Evolutionary conservation across 306 rosid species (phyloP), one percentile per base, ranked within the genome.

Genomic region (Rosa multiflora): DNA sequence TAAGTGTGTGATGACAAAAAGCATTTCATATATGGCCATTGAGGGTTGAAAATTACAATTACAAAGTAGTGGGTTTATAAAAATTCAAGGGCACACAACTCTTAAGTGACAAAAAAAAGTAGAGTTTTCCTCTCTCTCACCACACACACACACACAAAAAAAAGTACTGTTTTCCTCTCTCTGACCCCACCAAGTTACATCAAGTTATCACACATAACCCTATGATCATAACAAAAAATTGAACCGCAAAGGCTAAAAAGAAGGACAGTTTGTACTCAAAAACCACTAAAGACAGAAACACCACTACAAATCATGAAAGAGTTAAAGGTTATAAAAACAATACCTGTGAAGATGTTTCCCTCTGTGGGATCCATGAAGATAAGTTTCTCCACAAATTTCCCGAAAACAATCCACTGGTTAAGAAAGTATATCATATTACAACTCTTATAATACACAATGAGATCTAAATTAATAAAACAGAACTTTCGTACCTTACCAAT

Each of bases 371-470:
- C 90, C 90, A 85, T 26, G 98, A 85, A 67, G 96, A 88, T 72
- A 91, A 85, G 88, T 91, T 92, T 87, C 97, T 86, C 99, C 96
- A 93, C 70, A 88, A 66, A 83, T 88, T 90, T 79, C 93, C 94
- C 69, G 97, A 82, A 77, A 89, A 82, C 62, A 91, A 39, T 82
- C 97, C 93, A 76, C 99, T 95, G 93, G 23, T 58, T n/a, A 84
- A 78, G 70, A 78, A 83, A 67, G 72, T 77, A 80, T 63, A 73
- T 40, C 44, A 69, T 77, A 76, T 78, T 69, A 73, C 58, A 20
- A 55, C 49, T 79, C 76, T 74, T 71, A 66, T 20, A 75, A 12
- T 10, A 47, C 17, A 37, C 7, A 72, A 2, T 2, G 37, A 32
- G 37, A 32, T 32, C 37, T 32, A 32, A 32, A 32, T 32, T 32